Conservation (phyloP, 208 protist genomes). For the Trypanosoma boissoni region DNA sequence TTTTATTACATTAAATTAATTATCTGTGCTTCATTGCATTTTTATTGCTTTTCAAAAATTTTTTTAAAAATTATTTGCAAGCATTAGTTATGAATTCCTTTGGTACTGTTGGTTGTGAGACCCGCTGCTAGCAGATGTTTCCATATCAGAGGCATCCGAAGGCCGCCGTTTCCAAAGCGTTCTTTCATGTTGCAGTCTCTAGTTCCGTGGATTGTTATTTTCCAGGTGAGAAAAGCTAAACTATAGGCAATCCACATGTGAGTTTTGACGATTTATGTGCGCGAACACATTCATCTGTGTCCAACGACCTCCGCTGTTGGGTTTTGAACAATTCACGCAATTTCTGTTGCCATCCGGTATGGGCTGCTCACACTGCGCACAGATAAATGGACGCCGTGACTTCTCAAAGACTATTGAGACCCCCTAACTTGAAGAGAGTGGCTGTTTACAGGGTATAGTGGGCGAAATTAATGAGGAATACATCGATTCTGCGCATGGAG, state of each 20-base stretch:
- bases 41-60: too few relatives aligned
- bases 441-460: constrained; percentile 10
- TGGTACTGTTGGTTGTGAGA: too few relatives aligned
- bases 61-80: too few relatives aligned
- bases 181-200: too few relatives aligned
- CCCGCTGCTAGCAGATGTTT: not conserved
- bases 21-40: too few relatives aligned
- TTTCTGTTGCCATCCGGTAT: not conserved
- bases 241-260: too few relatives aligned
- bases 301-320: not conserved
- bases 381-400: constrained; percentile 15
- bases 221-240: too few relatives aligned
- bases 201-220: too few relatives aligned
- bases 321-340: not conserved
- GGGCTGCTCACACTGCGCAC: constrained; percentile 17
- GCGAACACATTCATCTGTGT: not conserved
- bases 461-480: constrained; percentile 25
- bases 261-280: not conserved
- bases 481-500: constrained; percentile 16
- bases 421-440: constrained; percentile 24
- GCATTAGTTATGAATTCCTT: too few relatives aligned
- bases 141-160: not conserved
- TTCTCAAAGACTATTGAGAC: constrained; percentile 15
- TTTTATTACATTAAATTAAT: too few relatives aligned
- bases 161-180: not conserved